Evolutionary conservation across 2,329 filamentous ascomycete species (phyloP), one percentile per base, ranked within the genome.

Genomic region (Hymenoscyphus fraxineus): DNA sequence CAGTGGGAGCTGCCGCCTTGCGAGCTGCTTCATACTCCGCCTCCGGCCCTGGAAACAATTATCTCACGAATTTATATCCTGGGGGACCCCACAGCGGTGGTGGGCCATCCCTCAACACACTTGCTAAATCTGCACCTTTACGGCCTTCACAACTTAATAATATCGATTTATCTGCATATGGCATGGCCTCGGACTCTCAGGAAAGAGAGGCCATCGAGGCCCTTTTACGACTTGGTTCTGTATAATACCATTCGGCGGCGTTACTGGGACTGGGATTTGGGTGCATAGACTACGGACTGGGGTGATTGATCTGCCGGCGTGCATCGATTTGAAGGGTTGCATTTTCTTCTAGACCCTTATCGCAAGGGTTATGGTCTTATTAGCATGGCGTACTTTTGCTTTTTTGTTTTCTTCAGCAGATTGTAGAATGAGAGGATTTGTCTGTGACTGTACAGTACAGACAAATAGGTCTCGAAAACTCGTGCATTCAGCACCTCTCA

Each of bases 121-220:
- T 75, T 65, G 70, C 71, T 60, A 75, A 73, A 62, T 73, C 73
- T 57, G 69, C 71, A 68, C 73, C 75, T 63, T 65, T 70, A 65
- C 70, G 63, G 63, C 65, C 65, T 64, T 61, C 69, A 58, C 82
- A 81, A 73, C 77, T 78, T 68, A 76, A 77, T 72, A 81, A 81
- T 71, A 78, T 85, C 71, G 78, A 84, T 76, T 78, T 86, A 72
- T 79, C 81, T 65, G 70, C 72, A 55, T 73, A 72, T 64, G 71
- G 71, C 57, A 71, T 73, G 69, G 67, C 69, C 58, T 83, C 86
- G 62, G 86, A 89, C 75, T 84, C 87, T 66, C 88, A 92, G 77
- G 91, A 94, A 81, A 88, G 88, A 72, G 91, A 92, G 77, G 91
- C 91, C 63, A 85, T 93, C 69, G 91, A 92, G 77, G 91, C 91